These are phyloP conservation scores for Cryptosporidium baileyi DNA, from an alignment of 169 alveolate species.

Conservation along the genomic window DNA sequence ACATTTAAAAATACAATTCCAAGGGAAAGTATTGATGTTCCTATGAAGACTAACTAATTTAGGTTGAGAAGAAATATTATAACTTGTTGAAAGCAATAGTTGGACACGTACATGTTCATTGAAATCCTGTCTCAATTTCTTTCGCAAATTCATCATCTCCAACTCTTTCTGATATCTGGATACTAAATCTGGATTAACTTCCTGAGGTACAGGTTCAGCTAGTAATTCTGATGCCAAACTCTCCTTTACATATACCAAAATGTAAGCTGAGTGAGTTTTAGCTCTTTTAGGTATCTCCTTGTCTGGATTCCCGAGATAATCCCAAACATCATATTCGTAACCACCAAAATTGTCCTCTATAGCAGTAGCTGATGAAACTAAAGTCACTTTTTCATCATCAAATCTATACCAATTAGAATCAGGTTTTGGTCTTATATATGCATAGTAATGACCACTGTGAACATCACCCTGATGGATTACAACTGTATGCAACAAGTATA, in stretches of 20 bases:
- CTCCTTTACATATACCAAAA: slow-evolving; percentile 91
- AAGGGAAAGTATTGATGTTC: slow-evolving; percentile 18
- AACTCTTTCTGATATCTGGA: slow-evolving; percentile 77
- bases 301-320: slow-evolving; percentile 74
- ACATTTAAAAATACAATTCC: slow-evolving; percentile 63
- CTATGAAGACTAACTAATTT: slow-evolving; percentile 1
- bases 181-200: slow-evolving; percentile 80
- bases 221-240: slow-evolving; percentile 81
- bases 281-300: slow-evolving; percentile 71
- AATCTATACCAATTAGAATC: slow-evolving; percentile 88
- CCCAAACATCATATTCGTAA: slow-evolving; percentile 83
- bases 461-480: slow-evolving; percentile 95
- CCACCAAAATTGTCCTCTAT: slow-evolving; percentile 87
- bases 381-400: slow-evolving; percentile 91
- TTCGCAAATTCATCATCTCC: slow-evolving; percentile 73
- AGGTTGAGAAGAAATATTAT: slow-evolving; percentile 23
- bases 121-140: slow-evolving; percentile 76
- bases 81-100: slow-evolving; percentile 13
- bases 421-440: slow-evolving; percentile 85
- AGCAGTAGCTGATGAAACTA: slow-evolving; percentile 80
- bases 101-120: slow-evolving; percentile 64
- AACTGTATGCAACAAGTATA: slow-evolving; percentile 90
- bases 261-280: slow-evolving; percentile 89
- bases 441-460: slow-evolving; percentile 94
- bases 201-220: slow-evolving; percentile 81